Percentiles rank a stretch among this genome's conserved stretches.
Conservation (phyloP, 2,329 filamentous ascomycete species). For the Simplicillium sp. region DNA sequence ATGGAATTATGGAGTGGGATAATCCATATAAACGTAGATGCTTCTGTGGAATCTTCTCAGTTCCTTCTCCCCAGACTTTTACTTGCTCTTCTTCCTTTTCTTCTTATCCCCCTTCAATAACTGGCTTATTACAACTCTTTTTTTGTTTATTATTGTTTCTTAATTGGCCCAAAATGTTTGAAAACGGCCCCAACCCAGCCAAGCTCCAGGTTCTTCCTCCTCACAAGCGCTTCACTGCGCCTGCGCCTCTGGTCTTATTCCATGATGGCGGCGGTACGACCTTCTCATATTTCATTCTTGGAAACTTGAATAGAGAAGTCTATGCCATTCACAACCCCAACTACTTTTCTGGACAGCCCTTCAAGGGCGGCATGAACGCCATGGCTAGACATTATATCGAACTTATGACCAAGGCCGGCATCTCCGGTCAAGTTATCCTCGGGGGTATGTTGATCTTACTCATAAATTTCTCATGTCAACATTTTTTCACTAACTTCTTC, state of each 20-base stretch:
- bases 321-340: slow-evolving; percentile 20
- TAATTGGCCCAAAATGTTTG: neutral
- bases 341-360: slow-evolving; percentile 13
- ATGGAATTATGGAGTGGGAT: too few species aligned
- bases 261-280: slow-evolving; percentile 21
- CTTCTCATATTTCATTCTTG: slow-evolving; percentile 18
- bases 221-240: slow-evolving; percentile 8
- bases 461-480: too few species aligned
- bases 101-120: too few species aligned
- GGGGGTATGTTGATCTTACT: slow-evolving; percentile 13
- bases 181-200: slow-evolving; percentile 14
- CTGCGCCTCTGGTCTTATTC: slow-evolving; percentile 16
- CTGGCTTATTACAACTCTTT: too few species aligned
- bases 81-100: too few species aligned
- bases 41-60: too few species aligned
- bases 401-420: slow-evolving; percentile 12
- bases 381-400: slow-evolving; percentile 18
- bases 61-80: too few species aligned
- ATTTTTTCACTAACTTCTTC: neutral
- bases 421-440: slow-evolving; percentile 15
- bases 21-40: too few species aligned
- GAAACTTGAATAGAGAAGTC: slow-evolving; percentile 16
- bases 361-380: slow-evolving; percentile 18
- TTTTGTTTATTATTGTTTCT: too few species aligned
- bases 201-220: slow-evolving; percentile 12